Percentiles rank a stretch among this genome's conserved stretches.
phyloP scores from a whole-genome alignment of 192 early-diverging fungal species.

The Mortierella claussenii region DNA sequence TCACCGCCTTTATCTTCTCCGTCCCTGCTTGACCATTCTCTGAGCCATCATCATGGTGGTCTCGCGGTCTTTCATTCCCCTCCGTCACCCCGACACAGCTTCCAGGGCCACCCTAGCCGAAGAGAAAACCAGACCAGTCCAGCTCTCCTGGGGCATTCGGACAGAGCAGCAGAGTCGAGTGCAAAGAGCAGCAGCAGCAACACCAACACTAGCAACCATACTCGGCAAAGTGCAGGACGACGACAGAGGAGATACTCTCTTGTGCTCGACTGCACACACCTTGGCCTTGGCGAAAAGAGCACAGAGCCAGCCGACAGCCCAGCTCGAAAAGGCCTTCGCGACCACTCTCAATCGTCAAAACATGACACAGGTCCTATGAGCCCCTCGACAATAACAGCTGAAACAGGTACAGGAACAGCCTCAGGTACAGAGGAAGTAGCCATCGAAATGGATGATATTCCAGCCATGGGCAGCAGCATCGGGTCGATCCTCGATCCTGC shows the following conservation, averaged over 20 bases:
- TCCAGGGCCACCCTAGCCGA: conserved; percentile 20
- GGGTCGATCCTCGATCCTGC: conserved; percentile 19
- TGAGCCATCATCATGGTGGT: not conserved
- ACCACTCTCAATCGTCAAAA: conserved; percentile 16
- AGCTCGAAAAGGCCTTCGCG: conserved; percentile 34
- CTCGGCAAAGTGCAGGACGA: not conserved
- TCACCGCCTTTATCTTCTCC: not conserved
- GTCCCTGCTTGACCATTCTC: not conserved
- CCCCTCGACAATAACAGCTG: not conserved
- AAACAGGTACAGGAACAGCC: not conserved
- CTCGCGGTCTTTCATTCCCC: not conserved
- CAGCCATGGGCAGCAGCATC: not conserved
- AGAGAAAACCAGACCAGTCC: conserved; percentile 46
- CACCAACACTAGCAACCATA: not conserved
- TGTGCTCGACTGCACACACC: conserved; percentile 41
- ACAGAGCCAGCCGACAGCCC: conserved; percentile 27
- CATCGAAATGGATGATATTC: too few relatives aligned
- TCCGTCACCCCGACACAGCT: conserved; percentile 6
- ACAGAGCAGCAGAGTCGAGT: conserved; percentile 3
- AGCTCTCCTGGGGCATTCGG: conserved; percentile 19
- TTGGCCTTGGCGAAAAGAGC: conserved; percentile 43
- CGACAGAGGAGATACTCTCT: conserved; percentile 29
- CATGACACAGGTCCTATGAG: too few relatives aligned
- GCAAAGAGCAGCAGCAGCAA: conserved; percentile 9
- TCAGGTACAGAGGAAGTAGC: not conserved